A percentile compares a stretch with the other conserved stretches of the same genome.
Evolutionary conservation across 352 stramenopile species (phyloP).

Genomic region (Globisporangium ultimum): DNA sequence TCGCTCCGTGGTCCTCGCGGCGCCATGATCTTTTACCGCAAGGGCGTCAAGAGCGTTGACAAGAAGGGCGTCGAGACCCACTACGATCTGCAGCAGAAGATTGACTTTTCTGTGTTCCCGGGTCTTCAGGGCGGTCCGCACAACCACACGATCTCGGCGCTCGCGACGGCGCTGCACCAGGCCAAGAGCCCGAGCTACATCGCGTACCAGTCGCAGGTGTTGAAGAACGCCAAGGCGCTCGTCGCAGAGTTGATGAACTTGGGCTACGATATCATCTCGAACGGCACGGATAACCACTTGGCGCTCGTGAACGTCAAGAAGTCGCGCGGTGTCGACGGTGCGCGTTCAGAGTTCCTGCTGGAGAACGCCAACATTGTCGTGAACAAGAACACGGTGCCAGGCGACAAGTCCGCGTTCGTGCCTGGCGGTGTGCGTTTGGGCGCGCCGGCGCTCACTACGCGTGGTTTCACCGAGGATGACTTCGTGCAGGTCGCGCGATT

Average conservation of each 20-base stretch:
- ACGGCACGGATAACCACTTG: slow-evolving; percentile 99
- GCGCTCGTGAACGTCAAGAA: slow-evolving; percentile 96
- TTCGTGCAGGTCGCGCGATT: slow-evolving; percentile 94
- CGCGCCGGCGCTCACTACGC: slow-evolving; percentile 93
- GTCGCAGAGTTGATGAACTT: slow-evolving; percentile 83
- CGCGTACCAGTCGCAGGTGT: slow-evolving; percentile 97
- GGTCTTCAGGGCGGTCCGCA: slow-evolving; percentile 98
- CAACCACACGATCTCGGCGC: slow-evolving; percentile 99
- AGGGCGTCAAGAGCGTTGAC: slow-evolving; percentile 90
- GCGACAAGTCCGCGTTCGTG: slow-evolving; percentile 96
- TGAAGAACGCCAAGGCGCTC: slow-evolving; percentile 90
- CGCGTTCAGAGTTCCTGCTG: slow-evolving; percentile 94
- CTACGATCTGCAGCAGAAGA: slow-evolving; percentile 98
- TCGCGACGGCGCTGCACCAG: slow-evolving; percentile 97
- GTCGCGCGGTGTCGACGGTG: slow-evolving; percentile 91
- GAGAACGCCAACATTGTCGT: slow-evolving; percentile 97
- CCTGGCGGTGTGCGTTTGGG: slow-evolving; percentile 97
- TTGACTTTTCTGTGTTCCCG: slow-evolving; percentile 99
- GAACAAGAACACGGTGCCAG: slow-evolving; percentile 99
- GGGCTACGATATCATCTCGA: slow-evolving; percentile 96
- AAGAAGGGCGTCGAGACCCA: slow-evolving; percentile 93
- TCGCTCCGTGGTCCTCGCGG: slow-evolving; percentile 96
- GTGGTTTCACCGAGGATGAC: slow-evolving; percentile 94
- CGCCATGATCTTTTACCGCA: slow-evolving; percentile 99
- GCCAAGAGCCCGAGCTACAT: slow-evolving; percentile 93